Evolutionary conservation across 2,329 filamentous ascomycete genomes (phyloP), one percentile per base, ranked within the genome.

Genomic region (Nectriaceae sp.): DNA sequence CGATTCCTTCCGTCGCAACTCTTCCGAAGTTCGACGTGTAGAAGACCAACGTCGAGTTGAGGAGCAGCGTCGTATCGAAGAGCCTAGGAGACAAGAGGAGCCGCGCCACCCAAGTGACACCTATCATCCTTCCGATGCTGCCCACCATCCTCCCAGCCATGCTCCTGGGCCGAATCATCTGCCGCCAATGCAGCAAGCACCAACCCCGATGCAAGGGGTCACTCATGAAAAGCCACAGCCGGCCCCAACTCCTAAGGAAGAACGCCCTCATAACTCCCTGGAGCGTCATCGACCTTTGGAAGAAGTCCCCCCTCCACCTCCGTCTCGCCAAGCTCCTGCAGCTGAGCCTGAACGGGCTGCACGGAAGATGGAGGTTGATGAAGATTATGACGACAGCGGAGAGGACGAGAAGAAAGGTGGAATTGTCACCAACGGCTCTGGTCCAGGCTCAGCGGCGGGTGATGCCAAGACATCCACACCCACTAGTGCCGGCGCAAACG

Each of bases 311-410:
- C 74, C 33, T 36, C 24, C 24, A 29, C n/a, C n/a, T n/a, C n/a
- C n/a, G n/a, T 10, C 10, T 31, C 26, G 10, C 26, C 10, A 10
- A 31, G 26, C 26, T 31, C 26, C 78, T 18, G 69, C 54, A 2
- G 49, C 77, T 16, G 93, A 97, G 72, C 89, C 91, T 10, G 84
- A 88, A 68, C 75, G 84, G 44, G 91, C 94, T 26, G 90, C 91
- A 18, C 82, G 94, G 19, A 96, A 96, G 70, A 95, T 99, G 84
- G 93, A 97, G 5, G 89, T 97, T 18, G 92, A 99, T 59, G 94
- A 99, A 68, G 89, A 97, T 67, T 97, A 99, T 63, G 93, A 97
- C 67, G 93, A 97, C 63, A 93, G 92, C 48, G 90, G 84, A 4
- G 92, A 96, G 57, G 93, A 97, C 50, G 88, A 94, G 48, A 86